Percentiles rank a stretch among this genome's conserved stretches.
phyloP scores from a whole-genome alignment of 2,329 filamentous ascomycete genomes.

The Anthostomella pinea region DNA sequence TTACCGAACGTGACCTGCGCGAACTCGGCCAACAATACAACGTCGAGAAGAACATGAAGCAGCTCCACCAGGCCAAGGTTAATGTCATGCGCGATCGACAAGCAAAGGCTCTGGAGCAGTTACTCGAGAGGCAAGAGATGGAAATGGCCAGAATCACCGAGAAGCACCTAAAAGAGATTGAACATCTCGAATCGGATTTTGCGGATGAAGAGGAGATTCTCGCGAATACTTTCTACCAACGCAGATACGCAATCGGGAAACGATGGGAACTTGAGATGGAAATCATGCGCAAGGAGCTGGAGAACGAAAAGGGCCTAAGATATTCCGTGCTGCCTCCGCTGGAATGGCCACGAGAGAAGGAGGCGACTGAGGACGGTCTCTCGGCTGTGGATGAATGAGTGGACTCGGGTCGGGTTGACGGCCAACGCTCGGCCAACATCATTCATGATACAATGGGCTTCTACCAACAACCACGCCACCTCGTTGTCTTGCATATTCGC shows the following conservation, averaged over 20 bases:
- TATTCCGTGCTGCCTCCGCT: slow-evolving; percentile 41
- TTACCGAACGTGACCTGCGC: slow-evolving; percentile 58
- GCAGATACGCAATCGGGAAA: slow-evolving; percentile 43
- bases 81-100: slow-evolving; percentile 65
- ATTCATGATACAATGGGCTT: too few species aligned
- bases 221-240: slow-evolving; percentile 41
- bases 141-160: slow-evolving; percentile 47
- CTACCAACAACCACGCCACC: too few species aligned
- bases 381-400: slow-evolving; percentile 19
- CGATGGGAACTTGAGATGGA: slow-evolving; percentile 54
- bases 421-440: neutral
- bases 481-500: too few species aligned
- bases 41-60: slow-evolving; percentile 56
- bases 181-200: slow-evolving; percentile 45
- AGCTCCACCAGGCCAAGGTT: slow-evolving; percentile 58
- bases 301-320: slow-evolving; percentile 39
- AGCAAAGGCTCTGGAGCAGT: slow-evolving; percentile 58
- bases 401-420: neutral
- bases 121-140: slow-evolving; percentile 51
- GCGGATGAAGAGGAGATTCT: slow-evolving; percentile 49
- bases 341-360: slow-evolving; percentile 39
- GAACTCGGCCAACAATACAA: slow-evolving; percentile 61
- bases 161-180: slow-evolving; percentile 47
- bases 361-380: slow-evolving; percentile 21
- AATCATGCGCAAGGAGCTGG: slow-evolving; percentile 52